phyloP scores from a whole-genome alignment of 129 eudicot genomes.

The Flaveria trinervia region DNA sequence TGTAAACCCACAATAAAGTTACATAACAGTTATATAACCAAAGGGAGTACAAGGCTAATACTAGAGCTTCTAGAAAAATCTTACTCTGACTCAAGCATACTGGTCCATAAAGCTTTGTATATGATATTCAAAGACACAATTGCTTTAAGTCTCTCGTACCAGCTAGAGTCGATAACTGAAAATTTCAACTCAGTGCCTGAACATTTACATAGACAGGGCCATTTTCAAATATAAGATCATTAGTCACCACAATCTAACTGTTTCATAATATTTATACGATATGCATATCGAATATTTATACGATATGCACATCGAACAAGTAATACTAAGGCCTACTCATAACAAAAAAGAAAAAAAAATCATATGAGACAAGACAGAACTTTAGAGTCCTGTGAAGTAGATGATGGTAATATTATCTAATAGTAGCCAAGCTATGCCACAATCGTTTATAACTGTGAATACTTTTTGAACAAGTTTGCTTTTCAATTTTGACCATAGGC shows the following conservation, averaged over 20 bases:
- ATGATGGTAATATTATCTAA: not conserved
- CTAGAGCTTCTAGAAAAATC: constrained; percentile 23
- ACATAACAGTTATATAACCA: constrained; percentile 7
- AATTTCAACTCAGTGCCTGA: constrained; percentile 60
- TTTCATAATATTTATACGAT: constrained; percentile 14
- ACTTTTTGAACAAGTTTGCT: no score
- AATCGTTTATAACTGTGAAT: not conserved
- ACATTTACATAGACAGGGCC: constrained; percentile 14
- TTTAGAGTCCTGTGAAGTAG: not conserved
- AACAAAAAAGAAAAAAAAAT: not conserved
- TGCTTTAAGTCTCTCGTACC: constrained; percentile 53
- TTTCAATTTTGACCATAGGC: not conserved
- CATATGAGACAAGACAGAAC: not conserved
- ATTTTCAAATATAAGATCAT: constrained; percentile 1
- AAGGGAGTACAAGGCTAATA: not conserved
- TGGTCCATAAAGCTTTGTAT: constrained; percentile 69
- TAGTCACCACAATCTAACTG: constrained; percentile 10
- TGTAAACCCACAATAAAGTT: constrained; percentile 28
- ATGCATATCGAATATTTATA: not conserved
- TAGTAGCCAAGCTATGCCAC: not conserved
- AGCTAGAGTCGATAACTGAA: constrained; percentile 44
- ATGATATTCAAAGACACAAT: constrained; percentile 54
- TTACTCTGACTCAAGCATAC: constrained; percentile 50
- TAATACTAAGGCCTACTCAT: not conserved
- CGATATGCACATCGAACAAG: not conserved